Evolutionary conservation across 1,139 yeast genomes (phyloP).

Genomic region (Trichomonascaceae sp.): DNA sequence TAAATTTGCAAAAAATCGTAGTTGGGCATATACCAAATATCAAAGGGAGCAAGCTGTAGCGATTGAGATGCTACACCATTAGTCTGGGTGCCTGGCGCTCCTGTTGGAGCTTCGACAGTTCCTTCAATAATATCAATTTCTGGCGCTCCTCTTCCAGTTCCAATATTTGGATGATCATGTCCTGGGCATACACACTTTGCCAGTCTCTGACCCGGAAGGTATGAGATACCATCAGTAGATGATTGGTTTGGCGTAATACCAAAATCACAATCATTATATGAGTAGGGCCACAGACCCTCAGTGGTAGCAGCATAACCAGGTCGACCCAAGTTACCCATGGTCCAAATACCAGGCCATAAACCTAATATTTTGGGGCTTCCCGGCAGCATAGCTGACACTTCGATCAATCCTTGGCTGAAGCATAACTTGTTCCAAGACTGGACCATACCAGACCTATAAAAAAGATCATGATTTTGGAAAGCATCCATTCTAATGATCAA

Average conservation of each 20-base stretch:
- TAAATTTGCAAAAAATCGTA: constrained; percentile 61
- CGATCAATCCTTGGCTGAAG: constrained; percentile 68
- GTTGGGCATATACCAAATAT: constrained; percentile 81
- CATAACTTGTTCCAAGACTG: constrained; percentile 83
- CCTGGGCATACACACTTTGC: constrained; percentile 66
- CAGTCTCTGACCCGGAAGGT: constrained; percentile 70
- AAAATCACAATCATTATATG: constrained; percentile 76
- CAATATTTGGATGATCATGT: constrained; percentile 73
- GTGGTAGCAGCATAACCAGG: constrained; percentile 76
- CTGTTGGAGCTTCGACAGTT: constrained; percentile 25
- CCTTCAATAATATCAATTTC: constrained; percentile 85
- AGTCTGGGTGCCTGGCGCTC: constrained; percentile 27
- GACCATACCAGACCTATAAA: constrained; percentile 77
- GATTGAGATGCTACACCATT: constrained; percentile 75
- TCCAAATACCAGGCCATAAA: constrained; percentile 89
- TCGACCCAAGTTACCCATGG: constrained; percentile 78
- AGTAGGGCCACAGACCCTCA: constrained; percentile 86
- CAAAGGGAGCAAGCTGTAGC: constrained; percentile 76
- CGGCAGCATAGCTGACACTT: constrained; percentile 65
- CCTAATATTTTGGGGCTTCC: constrained; percentile 65
- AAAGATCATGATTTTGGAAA: constrained; percentile 59
- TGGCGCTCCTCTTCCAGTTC: constrained; percentile 82
- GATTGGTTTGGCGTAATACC: constrained; percentile 90
- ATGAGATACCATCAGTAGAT: constrained; percentile 72
- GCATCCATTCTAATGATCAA: constrained; percentile 67